These are phyloP conservation scores for Cyclotella kingstonii DNA, from an alignment of 108 stramenopile species.

Conservation along the genomic window DNA sequence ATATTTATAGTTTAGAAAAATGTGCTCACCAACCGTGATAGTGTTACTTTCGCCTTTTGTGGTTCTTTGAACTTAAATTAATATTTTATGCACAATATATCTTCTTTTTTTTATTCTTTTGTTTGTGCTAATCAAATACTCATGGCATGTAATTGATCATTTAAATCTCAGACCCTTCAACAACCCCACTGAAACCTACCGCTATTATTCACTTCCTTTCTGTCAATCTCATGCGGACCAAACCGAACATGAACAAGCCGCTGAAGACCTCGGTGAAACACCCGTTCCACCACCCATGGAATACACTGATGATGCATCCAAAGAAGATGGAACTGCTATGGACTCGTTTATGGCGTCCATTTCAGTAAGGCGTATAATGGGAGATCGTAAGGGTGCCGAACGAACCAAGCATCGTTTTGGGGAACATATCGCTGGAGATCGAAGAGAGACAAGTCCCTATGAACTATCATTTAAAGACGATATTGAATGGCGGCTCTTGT, in stretches of 20 bases:
- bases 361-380: conserved; percentile 22
- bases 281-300: background rate
- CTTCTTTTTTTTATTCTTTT: too few relatives aligned
- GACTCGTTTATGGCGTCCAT: background rate
- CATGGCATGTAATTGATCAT: too few relatives aligned
- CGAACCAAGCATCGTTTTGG: conserved; percentile 83
- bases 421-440: conserved; percentile 92
- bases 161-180: conserved; percentile 91
- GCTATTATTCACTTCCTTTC: conserved; percentile 97
- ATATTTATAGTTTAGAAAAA: background rate
- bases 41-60: too few relatives aligned
- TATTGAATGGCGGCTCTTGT: conserved; percentile 89
- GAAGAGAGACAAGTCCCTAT: conserved; percentile 89
- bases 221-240: conserved; percentile 79
- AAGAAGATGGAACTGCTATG: background rate
- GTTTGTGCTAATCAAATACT: too few relatives aligned
- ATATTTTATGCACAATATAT: too few relatives aligned
- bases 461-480: conserved; percentile 83
- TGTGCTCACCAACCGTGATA: too few relatives aligned
- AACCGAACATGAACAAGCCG: conserved; percentile 61
- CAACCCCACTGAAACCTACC: conserved; percentile 98
- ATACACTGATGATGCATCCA: conserved; percentile 2
- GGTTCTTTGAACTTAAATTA: too few relatives aligned
- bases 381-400: conserved; percentile 56
- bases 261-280: conserved; percentile 29